Conservation (phyloP, 345 rosid species). For the Lepidium sativum region DNA sequence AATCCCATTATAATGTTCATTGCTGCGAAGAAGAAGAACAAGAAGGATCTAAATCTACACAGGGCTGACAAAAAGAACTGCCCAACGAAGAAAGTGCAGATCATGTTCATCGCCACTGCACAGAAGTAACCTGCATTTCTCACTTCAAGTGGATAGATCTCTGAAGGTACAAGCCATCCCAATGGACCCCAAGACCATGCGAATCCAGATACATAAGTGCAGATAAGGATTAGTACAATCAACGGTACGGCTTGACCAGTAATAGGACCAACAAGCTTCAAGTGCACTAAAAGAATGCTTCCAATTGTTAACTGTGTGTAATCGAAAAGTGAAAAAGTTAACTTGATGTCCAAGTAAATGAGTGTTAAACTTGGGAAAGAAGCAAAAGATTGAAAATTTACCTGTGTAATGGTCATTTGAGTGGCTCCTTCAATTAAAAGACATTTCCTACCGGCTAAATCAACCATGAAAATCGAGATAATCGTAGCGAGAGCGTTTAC, state of each 20-base stretch:
- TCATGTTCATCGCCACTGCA: conserved; percentile 46
- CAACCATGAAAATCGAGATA: background rate
- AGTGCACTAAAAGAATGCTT: background rate
- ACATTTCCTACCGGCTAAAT: conserved; percentile 5
- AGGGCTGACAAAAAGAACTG: conserved; percentile 51
- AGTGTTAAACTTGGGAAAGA: background rate
- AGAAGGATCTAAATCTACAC: conserved; percentile 37
- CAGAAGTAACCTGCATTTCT: conserved; percentile 52
- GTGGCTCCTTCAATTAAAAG: conserved; percentile 10
- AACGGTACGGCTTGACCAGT: conserved; percentile 5
- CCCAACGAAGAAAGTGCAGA: conserved; percentile 48
- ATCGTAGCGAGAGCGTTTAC: conserved; percentile 19
- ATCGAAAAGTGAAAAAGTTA: background rate
- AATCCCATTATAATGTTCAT: conserved; percentile 52
- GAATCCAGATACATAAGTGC: conserved; percentile 50
- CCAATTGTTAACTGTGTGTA: conserved; percentile 13
- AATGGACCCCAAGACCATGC: conserved; percentile 71
- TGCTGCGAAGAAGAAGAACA: conserved; percentile 49
- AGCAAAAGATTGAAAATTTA: background rate
- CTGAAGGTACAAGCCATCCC: conserved; percentile 66
- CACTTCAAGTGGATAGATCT: conserved; percentile 50
- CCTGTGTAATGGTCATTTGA: conserved; percentile 22
- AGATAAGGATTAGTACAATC: conserved; percentile 33
- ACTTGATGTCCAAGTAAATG: background rate
- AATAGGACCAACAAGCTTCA: conserved; percentile 17